phyloP scores from a whole-genome alignment of 306 rosid genomes.

The Ammopiptanthus mongolicus region DNA sequence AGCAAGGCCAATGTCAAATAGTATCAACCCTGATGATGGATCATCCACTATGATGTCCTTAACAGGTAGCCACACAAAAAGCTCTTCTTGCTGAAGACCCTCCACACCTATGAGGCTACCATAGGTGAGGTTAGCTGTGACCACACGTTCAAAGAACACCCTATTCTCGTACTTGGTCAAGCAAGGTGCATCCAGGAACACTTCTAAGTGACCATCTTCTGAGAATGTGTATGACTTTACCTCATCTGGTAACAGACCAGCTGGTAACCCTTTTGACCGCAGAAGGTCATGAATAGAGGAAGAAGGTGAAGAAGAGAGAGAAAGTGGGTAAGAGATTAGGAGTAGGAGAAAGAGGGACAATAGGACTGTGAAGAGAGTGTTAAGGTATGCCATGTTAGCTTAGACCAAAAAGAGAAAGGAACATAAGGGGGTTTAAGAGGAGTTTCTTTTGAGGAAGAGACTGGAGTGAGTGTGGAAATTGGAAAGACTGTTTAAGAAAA shows the following conservation, averaged over 20 bases:
- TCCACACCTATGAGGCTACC: conserved; percentile 79
- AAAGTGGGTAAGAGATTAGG: not conserved
- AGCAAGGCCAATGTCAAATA: conserved; percentile 85
- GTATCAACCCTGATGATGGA: conserved; percentile 71
- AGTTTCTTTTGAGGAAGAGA: conserved; percentile 16
- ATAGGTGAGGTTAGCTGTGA: conserved; percentile 76
- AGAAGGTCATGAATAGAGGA: conserved; percentile 71
- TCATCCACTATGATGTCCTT: conserved; percentile 78
- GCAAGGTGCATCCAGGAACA: conserved; percentile 74
- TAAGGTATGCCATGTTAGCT: conserved; percentile 41
- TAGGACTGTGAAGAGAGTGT: conserved; percentile 20
- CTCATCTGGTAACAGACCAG: conserved; percentile 75
- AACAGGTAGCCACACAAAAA: conserved; percentile 84
- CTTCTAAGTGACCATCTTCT: conserved; percentile 60
- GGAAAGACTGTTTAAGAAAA: conserved; percentile 35
- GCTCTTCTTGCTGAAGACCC: conserved; percentile 83
- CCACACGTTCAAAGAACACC: conserved; percentile 57
- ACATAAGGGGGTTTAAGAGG: conserved; percentile 31
- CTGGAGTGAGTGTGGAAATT: conserved; percentile 34
- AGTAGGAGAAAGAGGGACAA: conserved; percentile 14
- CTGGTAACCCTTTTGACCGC: conserved; percentile 72
- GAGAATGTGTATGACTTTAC: conserved; percentile 62
- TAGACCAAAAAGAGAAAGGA: conserved; percentile 30
- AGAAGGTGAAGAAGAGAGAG: conserved; percentile 20
- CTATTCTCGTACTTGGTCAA: conserved; percentile 72